A percentile compares a stretch with the other conserved stretches of the same genome.
phyloP scores from a whole-genome alignment of 78 protist genomes.

The Dictyostelium purpureum region DNA sequence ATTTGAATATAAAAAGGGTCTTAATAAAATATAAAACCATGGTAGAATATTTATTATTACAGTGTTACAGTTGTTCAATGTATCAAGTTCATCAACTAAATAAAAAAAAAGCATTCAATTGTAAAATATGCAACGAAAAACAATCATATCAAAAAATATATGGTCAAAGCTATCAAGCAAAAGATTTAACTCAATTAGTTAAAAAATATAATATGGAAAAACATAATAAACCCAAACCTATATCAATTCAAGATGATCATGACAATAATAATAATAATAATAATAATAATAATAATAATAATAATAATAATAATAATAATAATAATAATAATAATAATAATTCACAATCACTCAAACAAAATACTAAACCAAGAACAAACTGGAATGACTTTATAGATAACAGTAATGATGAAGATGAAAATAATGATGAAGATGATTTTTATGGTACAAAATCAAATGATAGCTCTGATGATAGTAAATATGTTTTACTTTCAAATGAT shows the following conservation, averaged over 20 bases:
- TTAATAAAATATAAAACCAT: background rate
- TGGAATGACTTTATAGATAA: background rate
- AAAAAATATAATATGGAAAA: conserved; percentile 43
- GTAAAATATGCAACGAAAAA: conserved; percentile 42
- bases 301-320: background rate
- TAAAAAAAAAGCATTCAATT: conserved; percentile 20
- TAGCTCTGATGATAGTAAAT: no score
- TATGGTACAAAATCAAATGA: no score
- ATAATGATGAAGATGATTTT: no score
- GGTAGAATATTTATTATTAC: conserved; percentile 58
- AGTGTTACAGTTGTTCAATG: conserved; percentile 37
- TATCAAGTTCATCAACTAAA: conserved; percentile 35
- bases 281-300: background rate
- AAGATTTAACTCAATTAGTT: conserved; percentile 6
- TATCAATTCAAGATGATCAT: background rate
- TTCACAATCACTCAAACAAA: background rate
- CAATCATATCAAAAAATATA: conserved; percentile 21
- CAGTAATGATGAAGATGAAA: background rate
- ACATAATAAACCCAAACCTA: background rate
- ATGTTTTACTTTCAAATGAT: background rate
- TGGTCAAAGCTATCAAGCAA: conserved; percentile 19
- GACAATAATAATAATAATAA: background rate
- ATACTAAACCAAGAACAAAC: background rate
- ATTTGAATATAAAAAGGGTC: no score
- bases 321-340: background rate